Base-by-base conservation (phyloP, 2,329 filamentous ascomycete species). In the Ambrosiella cleistominuta region DNA sequence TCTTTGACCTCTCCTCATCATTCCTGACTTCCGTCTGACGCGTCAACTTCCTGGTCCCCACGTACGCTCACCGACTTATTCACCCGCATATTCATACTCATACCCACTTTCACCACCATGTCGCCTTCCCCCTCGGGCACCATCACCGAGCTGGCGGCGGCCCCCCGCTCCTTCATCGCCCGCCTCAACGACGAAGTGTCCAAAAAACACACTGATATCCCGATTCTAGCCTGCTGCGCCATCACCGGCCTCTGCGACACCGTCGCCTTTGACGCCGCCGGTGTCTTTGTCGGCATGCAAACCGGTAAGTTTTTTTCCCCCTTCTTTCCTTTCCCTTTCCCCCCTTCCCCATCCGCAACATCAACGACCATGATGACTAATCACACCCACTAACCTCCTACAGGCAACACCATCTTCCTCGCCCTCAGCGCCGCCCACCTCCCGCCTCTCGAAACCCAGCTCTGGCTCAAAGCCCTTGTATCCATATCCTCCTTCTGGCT, bases 391-490 rank as follows among this genome's bases (percentile, higher is more conserved):
- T 56, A 17, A 38, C 55, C 17, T 45, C 8, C 19, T 13, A 36
- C 45, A 69, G 79, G 79, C 44, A 83, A 83, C 67, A 82, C 80
- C 8, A 75, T 83, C 63, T 81, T 82, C 68, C 71, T 83, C 44
- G 79, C 76, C 15, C 75, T 83, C 19, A 79, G 78, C 58, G 75
- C 77, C 11, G 74, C 78, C 2, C 67, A 68, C 37, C 76, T 79
- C 52, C 78, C 76, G 2, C 65, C 70, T 17, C 70, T 69, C 60
- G 69, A 77, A 60, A 75, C 76, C 2, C 70, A 70, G 57, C 77
- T 74, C 57, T 80, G 74, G 76, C 68, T 75, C 39, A 63, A 65
- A 15, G 64, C 75, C 1, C 69, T 77, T 17, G 68, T 73, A 61
- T 81, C 79, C 57, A 76, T 80, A 62, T 66, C 64, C 59, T 70